Evolutionary conservation across 805 yeast genomes (phyloP), one percentile per base, ranked within the genome.

Genomic region (Lipomyces lipofer): DNA sequence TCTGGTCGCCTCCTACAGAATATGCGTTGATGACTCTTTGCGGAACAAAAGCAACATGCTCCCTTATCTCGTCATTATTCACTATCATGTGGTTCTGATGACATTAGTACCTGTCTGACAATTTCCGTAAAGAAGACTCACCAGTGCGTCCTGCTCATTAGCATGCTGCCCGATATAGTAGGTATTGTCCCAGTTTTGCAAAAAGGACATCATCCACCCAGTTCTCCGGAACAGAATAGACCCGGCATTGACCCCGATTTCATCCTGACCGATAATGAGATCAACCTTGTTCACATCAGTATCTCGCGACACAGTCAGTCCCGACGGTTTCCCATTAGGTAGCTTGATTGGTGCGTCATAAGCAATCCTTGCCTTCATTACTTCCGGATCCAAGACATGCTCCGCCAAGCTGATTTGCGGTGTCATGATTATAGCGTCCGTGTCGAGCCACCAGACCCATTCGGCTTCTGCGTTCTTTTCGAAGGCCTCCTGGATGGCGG

Each of bases 141-240:
- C 40, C 55, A 88, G 73, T 1, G 92, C 90, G 66, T 87, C 95
- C 68, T 88, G 95, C 66, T 88, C 96, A 63, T 86, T 95, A 66
- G 86, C 94, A 79, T 82, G 83, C 66, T 85, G 91, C 68, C 86
- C 94, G 70, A 87, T 85, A 71, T 83, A 75, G 3, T 84, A 87
- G 6, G 95, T 94, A 64, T 88, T 95, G 90, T 92, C 86, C 95
- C 95, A 87, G 12, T 79, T 64, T 67, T 86, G 94, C 53, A 88
- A 72, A 39, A 88, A 69, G 66, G 85, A 69, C 50, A 81, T 84
- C 2, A 88, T 71, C 95, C 95, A 88, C 9, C 76, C 78, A 2
- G 86, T 82, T 60, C 86, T 77, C 65, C 83, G 78, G 64, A 88
- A 75, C 51, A 88, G 69, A 64, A 88, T 87, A 0, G 92, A 85